phyloP scores from a whole-genome alignment of 2,329 filamentous ascomycete species.

The Talaromyces sp. region DNA sequence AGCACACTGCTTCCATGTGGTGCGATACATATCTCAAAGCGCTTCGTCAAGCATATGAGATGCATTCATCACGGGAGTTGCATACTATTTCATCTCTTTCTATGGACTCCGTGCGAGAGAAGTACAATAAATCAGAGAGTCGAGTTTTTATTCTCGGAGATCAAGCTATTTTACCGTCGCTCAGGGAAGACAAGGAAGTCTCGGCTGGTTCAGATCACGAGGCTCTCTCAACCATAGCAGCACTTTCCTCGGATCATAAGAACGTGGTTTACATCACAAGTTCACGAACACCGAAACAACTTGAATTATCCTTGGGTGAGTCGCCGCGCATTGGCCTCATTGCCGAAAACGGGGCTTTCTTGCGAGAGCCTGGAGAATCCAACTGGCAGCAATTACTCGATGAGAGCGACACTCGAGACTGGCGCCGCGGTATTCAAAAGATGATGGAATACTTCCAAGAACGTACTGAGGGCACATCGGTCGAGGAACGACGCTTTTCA shows the following conservation, averaged over 20 bases:
- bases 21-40: conserved; percentile 63
- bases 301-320: conserved; percentile 73
- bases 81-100: conserved; percentile 76
- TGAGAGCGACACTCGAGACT: conserved; percentile 60
- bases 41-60: conserved; percentile 67
- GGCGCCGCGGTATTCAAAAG: conserved; percentile 75
- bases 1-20: conserved; percentile 80
- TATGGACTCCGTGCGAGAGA: conserved; percentile 54
- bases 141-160: conserved; percentile 87
- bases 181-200: conserved; percentile 50
- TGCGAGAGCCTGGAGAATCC: conserved; percentile 60
- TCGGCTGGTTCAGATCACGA: background rate
- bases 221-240: background rate
- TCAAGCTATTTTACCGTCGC: conserved; percentile 74
- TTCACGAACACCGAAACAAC: conserved; percentile 72
- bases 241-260: conserved; percentile 67
- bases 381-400: conserved; percentile 75
- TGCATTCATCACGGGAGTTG: conserved; percentile 74
- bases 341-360: conserved; percentile 87
- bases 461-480: conserved; percentile 75
- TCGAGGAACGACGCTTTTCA: conserved; percentile 82
- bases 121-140: conserved; percentile 60
- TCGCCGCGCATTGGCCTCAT: conserved; percentile 73
- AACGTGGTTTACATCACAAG: conserved; percentile 92
- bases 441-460: conserved; percentile 87